Evolutionary conservation across 768 basidiomycete species (phyloP).

Genomic region (Suillus cothurnatus): DNA sequence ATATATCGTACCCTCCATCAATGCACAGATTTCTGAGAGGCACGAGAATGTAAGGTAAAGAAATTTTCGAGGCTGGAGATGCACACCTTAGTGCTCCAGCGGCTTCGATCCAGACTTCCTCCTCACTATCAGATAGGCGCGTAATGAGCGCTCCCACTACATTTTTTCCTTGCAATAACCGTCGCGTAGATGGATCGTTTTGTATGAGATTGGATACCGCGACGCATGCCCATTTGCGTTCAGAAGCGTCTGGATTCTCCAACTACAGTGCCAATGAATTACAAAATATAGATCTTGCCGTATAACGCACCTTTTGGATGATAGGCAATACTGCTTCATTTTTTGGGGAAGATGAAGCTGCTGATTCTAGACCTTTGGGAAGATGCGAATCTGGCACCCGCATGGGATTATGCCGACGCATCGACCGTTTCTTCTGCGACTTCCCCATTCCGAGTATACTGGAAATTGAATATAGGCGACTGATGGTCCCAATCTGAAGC

Average conservation of each 20-base stretch:
- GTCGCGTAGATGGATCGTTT: constrained; percentile 90
- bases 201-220: constrained; percentile 95
- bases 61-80: constrained; percentile 3
- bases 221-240: constrained; percentile 95
- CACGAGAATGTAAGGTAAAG: constrained; percentile 9
- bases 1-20: constrained; percentile 94
- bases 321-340: constrained; percentile 83
- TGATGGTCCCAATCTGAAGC: constrained; percentile 2
- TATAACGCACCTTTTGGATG: constrained; percentile 73
- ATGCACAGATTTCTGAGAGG: constrained; percentile 82
- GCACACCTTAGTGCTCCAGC: constrained; percentile 80
- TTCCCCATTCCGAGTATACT: constrained; percentile 72
- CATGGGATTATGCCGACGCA: constrained; percentile 91
- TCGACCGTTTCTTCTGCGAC: constrained; percentile 82
- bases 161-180: constrained; percentile 89
- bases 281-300: neutral
- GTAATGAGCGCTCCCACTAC: constrained; percentile 85
- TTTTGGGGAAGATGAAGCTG: constrained; percentile 72
- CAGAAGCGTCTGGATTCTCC: constrained; percentile 71
- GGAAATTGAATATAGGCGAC: neutral
- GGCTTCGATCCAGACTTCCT: constrained; percentile 91
- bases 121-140: constrained; percentile 85
- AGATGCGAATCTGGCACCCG: constrained; percentile 93
- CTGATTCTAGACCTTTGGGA: constrained; percentile 77
- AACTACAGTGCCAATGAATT: constrained; percentile 47